Base-by-base conservation (phyloP, 768 basidiomycete species). In the Roridomyces roridus region DNA sequence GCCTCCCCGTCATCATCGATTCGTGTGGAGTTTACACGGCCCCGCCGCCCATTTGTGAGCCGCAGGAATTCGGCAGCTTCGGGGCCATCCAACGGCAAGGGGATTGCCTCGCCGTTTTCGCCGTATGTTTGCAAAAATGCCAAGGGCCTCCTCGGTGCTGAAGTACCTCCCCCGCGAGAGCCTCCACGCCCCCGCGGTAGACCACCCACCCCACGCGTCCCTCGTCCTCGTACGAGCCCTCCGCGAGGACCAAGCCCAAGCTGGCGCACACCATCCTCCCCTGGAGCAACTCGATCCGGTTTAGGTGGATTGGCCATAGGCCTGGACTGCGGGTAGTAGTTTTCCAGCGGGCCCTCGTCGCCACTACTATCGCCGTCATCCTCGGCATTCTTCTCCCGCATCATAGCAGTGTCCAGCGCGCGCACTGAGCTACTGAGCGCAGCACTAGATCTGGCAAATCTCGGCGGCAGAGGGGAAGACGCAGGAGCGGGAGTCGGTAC, bases 261-360 rank as follows among this genome's bases (percentile, higher is more conserved):
- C 28, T 7, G 6, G 18, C 15, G 25, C 44, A 28, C 15, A 17
- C 18, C 17, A n/a, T 21, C 44, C 6, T n/a, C 24, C 44, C 18
- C 21, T 21, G 15, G 24, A 20, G 18, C 10, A 21, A 21, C 21
- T 21, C 5, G 41, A 42, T 42, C 23, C 24, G 42, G 42, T 15
- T 46, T 46, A 11, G 45, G 45, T 10, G 45, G 45, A 23, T 46
- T 46, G 7, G 45, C 45, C 45, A 46, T 46, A 17, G 45, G 45
- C 31, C 45, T 31, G 12, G 45, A 46, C 28, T 21, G 5, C n/a
- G 29, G 43, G 17, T 45, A 45, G 15, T 9, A 45, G 15, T 9
- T n/a, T 5, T 11, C n/a, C 25, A 45, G 43, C 7, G 43, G 43
- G 17, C 21, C n/a, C 28, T 31, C 29, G 18, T 46, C 45, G 7